Base-by-base conservation (phyloP, 2,329 filamentous ascomycete species). In the Penicillium sp. region DNA sequence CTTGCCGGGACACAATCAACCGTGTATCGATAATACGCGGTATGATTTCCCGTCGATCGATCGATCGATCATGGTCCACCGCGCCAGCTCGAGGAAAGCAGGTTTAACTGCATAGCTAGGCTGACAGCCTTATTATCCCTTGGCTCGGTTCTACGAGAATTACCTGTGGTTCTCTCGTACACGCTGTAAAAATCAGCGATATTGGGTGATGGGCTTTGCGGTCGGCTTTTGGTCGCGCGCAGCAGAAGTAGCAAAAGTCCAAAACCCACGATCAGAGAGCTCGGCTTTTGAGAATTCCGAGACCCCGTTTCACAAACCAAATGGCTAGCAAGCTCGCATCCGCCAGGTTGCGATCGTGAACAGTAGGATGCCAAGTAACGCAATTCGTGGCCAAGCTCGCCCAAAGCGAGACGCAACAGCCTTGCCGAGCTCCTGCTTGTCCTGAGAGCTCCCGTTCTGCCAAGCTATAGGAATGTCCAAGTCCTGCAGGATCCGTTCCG, bases 381-480 rank as follows among this genome's bases (percentile, higher is more conserved):
- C 33, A 25, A 52, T 35, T 37, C 33, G 10, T 38, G 13, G 25
- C 49, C 33, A 52, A 19, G 33, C 33, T 22, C n/a, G 8, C 33
- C 22, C 26, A 25, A 25, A 37, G 33, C 35, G 11, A 5, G 6
- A 22, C 8, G 13, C 33, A 25, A 33, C 38, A 5, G 28, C 14
- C 11, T 26, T 52, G 10, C 14, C 11, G n/a, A 11, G n/a, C 25
- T 52, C 49, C 33, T 38, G 25, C 49, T 26, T 13, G 6, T 11
- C 22, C 7, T 37, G 33, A 38, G 33, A 25, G 3, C 1, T 37
- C n/a, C 7, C 49, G 19, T 14, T 25, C n/a, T 52, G n/a, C 6
- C 53, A 59, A 42, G 57, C 16, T 63, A 84, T 28, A 11, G 42
- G 42, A 16, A 56, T 11, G 1, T 56, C 30, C 33, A 56, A 38